Evolutionary conservation across 2,329 filamentous ascomycete species (phyloP), one percentile per base, ranked within the genome.

Genomic region (Immersiporthe knoxdaviesiana): DNA sequence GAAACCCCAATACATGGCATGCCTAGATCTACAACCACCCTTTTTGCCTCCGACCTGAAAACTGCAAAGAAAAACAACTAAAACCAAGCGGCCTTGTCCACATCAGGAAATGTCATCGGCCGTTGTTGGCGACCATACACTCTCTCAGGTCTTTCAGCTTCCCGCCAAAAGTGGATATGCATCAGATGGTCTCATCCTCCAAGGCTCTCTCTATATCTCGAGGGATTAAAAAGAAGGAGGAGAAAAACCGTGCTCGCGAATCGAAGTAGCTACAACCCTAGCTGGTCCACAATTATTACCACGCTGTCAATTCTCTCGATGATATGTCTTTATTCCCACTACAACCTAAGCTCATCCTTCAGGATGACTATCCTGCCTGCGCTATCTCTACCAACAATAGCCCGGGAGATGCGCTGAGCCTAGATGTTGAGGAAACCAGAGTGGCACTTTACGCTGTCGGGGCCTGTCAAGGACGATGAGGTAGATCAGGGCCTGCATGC

Each of bases 321-420:
- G 35, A 69, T 41, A 47, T 65, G 35, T 18, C 24, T 35, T 35
- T 50, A 30, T 30, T 30, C 37, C 41, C 54, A 14, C 24, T 39
- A 56, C 52, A 54, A 41, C 60, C 54, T 39, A 61, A 52, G 41
- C 21, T 8, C 44, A 66, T 69, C 69, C 69, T 70, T 41, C 67
- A 70, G 69, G 69, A 70, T 66, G 69, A 6, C 59, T 62, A 70
- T 65, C 69, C 68, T 59, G 35, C 41, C 59, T 39, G 27, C 56
- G 27, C 58, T 32, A 52, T 63, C 47, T 56, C 30, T 63, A 47
- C 37, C 35, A 58, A 30, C 50, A 58, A 30, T 41, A 10, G 52
- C 32, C 63, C 47, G 39, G 24, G 8, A 44, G 41, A n/a, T n/a
- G 4, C 30, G 7, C 39, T 37, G 16, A 32, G 6, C 30, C 44